Conservation (phyloP, 768 basidiomycete genomes). For the Phylloporus arenicola region DNA sequence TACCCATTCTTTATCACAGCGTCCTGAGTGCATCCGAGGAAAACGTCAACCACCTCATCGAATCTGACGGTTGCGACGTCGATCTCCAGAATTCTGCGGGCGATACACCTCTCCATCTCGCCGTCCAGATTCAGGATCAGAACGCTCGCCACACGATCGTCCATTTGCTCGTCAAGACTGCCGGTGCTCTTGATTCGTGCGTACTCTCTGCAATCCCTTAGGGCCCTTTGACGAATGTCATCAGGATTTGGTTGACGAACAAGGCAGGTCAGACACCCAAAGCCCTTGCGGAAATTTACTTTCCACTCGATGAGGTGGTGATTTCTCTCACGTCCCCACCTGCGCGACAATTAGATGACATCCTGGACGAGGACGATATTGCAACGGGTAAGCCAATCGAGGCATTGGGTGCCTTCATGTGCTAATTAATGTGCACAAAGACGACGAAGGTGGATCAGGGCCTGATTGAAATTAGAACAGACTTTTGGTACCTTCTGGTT, state of each 20-base stretch:
- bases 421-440: constrained; percentile 5
- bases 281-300: constrained; percentile 18
- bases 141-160: constrained; percentile 18
- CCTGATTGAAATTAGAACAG: background rate
- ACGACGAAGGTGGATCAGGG: constrained; percentile 1
- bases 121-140: constrained; percentile 16
- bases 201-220: background rate
- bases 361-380: constrained; percentile 15
- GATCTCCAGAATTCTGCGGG: constrained; percentile 22
- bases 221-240: background rate
- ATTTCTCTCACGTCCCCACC: constrained; percentile 18
- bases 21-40: constrained; percentile 13
- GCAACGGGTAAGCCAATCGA: constrained; percentile 13
- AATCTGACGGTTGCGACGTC: constrained; percentile 26
- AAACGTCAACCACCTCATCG: constrained; percentile 21
- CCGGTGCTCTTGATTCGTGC: constrained; percentile 23
- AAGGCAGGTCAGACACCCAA: constrained; percentile 26
- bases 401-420: background rate
- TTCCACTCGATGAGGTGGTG: constrained; percentile 13
- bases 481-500: background rate
- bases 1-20: constrained; percentile 3
- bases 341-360: constrained; percentile 3
- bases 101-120: constrained; percentile 27
- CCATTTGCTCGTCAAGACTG: constrained; percentile 17
- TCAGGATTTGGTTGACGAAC: constrained; percentile 22